Percentiles rank a stretch among this genome's conserved stretches.
Conservation (phyloP, 2,329 filamentous ascomycete species). For the Setomelanomma holmii region DNA sequence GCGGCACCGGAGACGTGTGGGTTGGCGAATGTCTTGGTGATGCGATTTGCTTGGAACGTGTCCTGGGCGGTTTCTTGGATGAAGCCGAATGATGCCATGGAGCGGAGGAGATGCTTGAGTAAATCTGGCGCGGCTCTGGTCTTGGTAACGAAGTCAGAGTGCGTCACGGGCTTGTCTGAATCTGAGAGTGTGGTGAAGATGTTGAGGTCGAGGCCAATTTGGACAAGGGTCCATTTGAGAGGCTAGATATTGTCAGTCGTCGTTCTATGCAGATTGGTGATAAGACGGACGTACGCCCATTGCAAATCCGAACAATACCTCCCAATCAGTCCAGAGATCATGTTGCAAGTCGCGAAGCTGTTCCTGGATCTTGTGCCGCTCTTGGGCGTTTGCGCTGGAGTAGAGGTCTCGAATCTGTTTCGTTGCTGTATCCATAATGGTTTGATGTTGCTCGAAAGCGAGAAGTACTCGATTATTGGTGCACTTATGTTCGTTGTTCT, state of each 20-base stretch:
- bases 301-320: slow-evolving; percentile 24
- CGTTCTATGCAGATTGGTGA: no score
- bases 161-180: slow-evolving; percentile 11
- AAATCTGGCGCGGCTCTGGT: slow-evolving; percentile 35
- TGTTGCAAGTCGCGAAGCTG: slow-evolving; percentile 34
- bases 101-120: slow-evolving; percentile 42
- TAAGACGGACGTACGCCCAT: slow-evolving; percentile 14
- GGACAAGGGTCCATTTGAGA: slow-evolving; percentile 30
- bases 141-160: slow-evolving; percentile 25
- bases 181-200: slow-evolving; percentile 26
- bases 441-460: background rate
- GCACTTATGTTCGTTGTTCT: background rate
- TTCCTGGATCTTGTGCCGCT: slow-evolving; percentile 28
- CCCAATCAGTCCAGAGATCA: slow-evolving; percentile 34
- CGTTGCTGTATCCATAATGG: slow-evolving; percentile 30
- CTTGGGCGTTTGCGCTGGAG: slow-evolving; percentile 20
- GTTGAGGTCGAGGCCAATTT: slow-evolving; percentile 27
- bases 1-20: slow-evolving; percentile 34
- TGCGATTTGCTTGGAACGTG: slow-evolving; percentile 36
- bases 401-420: slow-evolving; percentile 29
- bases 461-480: background rate
- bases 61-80: slow-evolving; percentile 38
- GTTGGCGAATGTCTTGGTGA: slow-evolving; percentile 36
- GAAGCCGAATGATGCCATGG: slow-evolving; percentile 39
- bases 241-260: slow-evolving; percentile 4